These are phyloP conservation scores for Knoxia roxburghii DNA, from an alignment of 257 asterid species.

Conservation along the genomic window DNA sequence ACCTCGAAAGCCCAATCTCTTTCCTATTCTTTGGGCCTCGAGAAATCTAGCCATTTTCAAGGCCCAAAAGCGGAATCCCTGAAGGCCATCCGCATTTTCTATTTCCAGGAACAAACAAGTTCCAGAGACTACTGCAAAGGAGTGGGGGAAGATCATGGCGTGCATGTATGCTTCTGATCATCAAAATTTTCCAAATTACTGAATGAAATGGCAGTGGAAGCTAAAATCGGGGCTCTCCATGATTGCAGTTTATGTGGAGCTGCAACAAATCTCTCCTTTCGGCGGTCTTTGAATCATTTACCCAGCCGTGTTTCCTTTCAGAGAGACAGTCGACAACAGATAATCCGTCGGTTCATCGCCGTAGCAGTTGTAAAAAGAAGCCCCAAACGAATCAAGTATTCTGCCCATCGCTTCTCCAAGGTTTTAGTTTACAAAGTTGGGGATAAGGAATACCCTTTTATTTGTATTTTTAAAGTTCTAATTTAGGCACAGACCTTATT, in stretches of 20 bases:
- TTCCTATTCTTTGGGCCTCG: too few species aligned
- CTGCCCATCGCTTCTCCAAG: slow-evolving; percentile 74
- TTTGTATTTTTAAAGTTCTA: too few species aligned
- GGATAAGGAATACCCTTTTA: too few species aligned
- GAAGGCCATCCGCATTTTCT: too few species aligned
- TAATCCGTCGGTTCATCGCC: slow-evolving; percentile 32
- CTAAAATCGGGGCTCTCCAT: slow-evolving; percentile 20
- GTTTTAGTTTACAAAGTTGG: slow-evolving; percentile 34
- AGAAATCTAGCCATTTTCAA: too few species aligned
- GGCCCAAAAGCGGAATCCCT: too few species aligned
- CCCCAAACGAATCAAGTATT: slow-evolving; percentile 88
- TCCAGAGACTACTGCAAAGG: too few species aligned
- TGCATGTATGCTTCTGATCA: too few species aligned
- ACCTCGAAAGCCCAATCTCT: too few species aligned
- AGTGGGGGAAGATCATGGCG: too few species aligned
- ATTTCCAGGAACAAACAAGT: too few species aligned
- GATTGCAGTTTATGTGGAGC: slow-evolving; percentile 18
- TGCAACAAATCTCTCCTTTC: slow-evolving; percentile 31
- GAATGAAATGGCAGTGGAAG: slow-evolving; percentile 42
- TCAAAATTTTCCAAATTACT: too few species aligned
- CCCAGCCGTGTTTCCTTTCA: slow-evolving; percentile 24
- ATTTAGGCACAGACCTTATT: not conserved
- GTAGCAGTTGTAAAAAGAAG: slow-evolving; percentile 61
- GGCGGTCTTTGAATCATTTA: slow-evolving; percentile 29
- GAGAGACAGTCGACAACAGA: slow-evolving; percentile 9